These are phyloP conservation scores for Talaromyces trachyspermus DNA, from an alignment of 495 filamentous ascomycete species.

Conservation along the genomic window DNA sequence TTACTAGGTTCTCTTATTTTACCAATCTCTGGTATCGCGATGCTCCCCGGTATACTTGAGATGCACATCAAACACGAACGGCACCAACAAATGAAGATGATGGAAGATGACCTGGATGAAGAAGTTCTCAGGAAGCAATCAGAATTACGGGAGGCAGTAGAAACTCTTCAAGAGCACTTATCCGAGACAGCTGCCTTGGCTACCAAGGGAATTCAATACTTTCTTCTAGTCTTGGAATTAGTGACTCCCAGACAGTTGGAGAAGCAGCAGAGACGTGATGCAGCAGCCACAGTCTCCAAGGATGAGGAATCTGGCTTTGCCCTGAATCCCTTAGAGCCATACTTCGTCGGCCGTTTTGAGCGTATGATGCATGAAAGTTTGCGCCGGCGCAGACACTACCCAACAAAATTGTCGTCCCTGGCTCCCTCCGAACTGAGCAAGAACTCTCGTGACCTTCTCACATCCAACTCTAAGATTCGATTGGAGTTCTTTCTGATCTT, in stretches of 20 bases:
- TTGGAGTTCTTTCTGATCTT: slow-evolving; percentile 29
- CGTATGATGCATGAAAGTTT: slow-evolving; percentile 13
- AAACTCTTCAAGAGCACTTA: slow-evolving; percentile 52
- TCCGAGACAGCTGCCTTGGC: slow-evolving; percentile 45
- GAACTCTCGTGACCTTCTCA: slow-evolving; percentile 23
- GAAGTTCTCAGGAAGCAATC: slow-evolving; percentile 16
- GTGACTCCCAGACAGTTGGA: slow-evolving; percentile 18
- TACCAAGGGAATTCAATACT: slow-evolving; percentile 18
- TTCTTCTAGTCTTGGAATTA: slow-evolving; percentile 21
- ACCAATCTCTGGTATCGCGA: slow-evolving; percentile 60
- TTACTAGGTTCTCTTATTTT: slow-evolving; percentile 51
- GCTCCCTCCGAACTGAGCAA: too few species aligned
- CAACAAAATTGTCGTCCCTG: slow-evolving; percentile 19
- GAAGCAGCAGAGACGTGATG: slow-evolving; percentile 14
- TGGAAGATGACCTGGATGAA: slow-evolving; percentile 24
- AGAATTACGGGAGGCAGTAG: slow-evolving; percentile 38
- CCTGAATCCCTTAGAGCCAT: background rate
- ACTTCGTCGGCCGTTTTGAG: slow-evolving; percentile 15
- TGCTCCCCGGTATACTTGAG: slow-evolving; percentile 63
- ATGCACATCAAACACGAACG: slow-evolving; percentile 34
- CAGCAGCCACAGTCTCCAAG: background rate
- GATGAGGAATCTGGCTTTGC: slow-evolving; percentile 22
- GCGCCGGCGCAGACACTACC: slow-evolving; percentile 17
- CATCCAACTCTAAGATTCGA: slow-evolving; percentile 18
- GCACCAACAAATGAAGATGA: slow-evolving; percentile 8